Conservation (phyloP, 2,329 filamentous ascomycete species). For the Colletotrichum orbiculare region DNA sequence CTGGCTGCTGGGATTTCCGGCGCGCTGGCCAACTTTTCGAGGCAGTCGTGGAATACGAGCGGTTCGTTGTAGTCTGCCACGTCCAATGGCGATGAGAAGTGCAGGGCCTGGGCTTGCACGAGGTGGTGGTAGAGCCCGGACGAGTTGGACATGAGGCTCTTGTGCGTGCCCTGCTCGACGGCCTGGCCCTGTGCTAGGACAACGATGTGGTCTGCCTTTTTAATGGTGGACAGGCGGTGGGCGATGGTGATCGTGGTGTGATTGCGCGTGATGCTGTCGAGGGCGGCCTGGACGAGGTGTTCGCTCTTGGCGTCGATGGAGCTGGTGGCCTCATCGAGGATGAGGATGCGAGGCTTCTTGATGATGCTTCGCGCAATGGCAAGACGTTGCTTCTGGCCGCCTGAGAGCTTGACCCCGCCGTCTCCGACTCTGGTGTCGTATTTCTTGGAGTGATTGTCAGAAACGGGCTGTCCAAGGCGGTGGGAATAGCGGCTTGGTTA, state of each 20-base stretch:
- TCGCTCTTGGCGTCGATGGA: slow-evolving; percentile 54
- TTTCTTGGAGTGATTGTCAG: slow-evolving; percentile 41
- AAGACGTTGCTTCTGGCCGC: slow-evolving; percentile 71
- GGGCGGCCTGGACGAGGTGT: slow-evolving; percentile 50
- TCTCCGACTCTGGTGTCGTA: slow-evolving; percentile 70
- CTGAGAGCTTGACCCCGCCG: slow-evolving; percentile 68
- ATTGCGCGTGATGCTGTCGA: slow-evolving; percentile 34
- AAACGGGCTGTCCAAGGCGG: not conserved
- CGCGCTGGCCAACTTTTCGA: slow-evolving; percentile 7
- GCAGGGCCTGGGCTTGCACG: slow-evolving; percentile 40
- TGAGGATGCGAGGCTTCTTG: slow-evolving; percentile 69
- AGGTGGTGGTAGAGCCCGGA: slow-evolving; percentile 40
- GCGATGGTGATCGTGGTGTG: slow-evolving; percentile 42
- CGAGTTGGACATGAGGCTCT: slow-evolving; percentile 35
- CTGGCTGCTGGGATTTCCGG: not conserved
- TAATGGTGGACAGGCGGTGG: slow-evolving; percentile 42
- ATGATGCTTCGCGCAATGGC: slow-evolving; percentile 72
- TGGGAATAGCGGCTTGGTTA: not conserved
- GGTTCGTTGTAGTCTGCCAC: not conserved
- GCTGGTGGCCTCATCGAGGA: slow-evolving; percentile 72
- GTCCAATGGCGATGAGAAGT: slow-evolving; percentile 13
- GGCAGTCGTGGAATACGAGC: not conserved
- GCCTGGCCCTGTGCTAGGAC: slow-evolving; percentile 56
- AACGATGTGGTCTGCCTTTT: slow-evolving; percentile 50
- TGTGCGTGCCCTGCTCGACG: slow-evolving; percentile 50